Evolutionary conservation across 225 moss, liverwort and hornwort genomes (phyloP).

Genomic region (Pseudoscleropodium purum): DNA sequence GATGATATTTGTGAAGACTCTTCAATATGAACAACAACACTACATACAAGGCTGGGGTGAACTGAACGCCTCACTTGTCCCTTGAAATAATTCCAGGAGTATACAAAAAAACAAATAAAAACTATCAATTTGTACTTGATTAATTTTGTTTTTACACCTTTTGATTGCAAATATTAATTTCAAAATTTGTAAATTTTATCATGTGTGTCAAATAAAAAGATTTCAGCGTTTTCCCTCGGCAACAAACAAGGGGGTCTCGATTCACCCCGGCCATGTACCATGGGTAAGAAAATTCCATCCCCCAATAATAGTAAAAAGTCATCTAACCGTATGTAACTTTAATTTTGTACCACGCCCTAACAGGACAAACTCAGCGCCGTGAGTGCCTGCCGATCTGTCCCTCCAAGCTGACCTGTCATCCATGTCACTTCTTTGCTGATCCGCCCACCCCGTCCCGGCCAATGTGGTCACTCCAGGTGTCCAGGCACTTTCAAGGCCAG

Average conservation of each 20-base stretch:
- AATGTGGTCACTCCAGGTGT: background rate
- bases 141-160: too few species aligned
- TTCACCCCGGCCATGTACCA: too few species aligned
- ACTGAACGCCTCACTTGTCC: accelerated
- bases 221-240: too few species aligned
- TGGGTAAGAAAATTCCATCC: background rate
- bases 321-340: background rate
- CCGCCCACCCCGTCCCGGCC: background rate
- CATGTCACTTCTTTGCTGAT: background rate
- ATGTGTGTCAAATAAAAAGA: too few species aligned
- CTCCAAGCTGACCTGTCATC: background rate
- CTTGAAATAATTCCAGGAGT: too few species aligned
- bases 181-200: too few species aligned
- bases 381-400: background rate
- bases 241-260: too few species aligned
- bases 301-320: background rate
- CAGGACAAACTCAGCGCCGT: background rate
- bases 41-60: too few species aligned
- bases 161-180: too few species aligned
- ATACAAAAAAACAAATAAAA: too few species aligned
- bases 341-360: background rate
- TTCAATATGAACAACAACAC: background rate
- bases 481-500: background rate
- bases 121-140: too few species aligned
- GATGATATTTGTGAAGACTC: background rate